phyloP scores from a whole-genome alignment of 192 early-diverging fungal genomes.

The Podila horticola region DNA sequence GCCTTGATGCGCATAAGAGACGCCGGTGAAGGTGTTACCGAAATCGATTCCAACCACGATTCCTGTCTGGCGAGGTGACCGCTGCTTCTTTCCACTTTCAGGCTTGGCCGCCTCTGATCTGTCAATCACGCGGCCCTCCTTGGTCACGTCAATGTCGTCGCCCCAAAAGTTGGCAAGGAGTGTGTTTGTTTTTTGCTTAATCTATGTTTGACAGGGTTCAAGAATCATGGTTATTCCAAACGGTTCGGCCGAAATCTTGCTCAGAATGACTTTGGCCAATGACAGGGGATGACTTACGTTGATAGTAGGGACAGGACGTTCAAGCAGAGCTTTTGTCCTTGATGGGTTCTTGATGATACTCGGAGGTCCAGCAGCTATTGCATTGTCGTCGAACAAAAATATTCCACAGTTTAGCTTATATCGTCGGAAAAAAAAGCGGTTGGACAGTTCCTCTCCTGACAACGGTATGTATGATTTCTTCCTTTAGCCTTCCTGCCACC shows the following conservation, averaged over 20 bases:
- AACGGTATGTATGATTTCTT: background rate
- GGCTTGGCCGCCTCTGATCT: constrained; percentile 12
- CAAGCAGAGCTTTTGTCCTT: constrained; percentile 20
- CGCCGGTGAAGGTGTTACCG: constrained; percentile 23
- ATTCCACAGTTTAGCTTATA: background rate
- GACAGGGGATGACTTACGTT: constrained; percentile 3
- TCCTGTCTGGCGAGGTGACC: constrained; percentile 14
- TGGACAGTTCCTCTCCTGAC: background rate
- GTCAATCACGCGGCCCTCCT: constrained; percentile 25
- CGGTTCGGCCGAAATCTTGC: background rate
- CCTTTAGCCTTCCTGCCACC: background rate
- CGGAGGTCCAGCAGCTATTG: constrained; percentile 20
- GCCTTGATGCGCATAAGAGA: constrained; percentile 27
- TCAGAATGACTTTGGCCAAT: background rate
- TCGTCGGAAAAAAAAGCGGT: background rate
- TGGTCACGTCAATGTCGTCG: constrained; percentile 22
- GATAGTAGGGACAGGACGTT: constrained; percentile 19
- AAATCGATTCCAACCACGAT: constrained; percentile 30
- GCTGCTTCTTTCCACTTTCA: constrained; percentile 8
- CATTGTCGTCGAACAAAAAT: background rate
- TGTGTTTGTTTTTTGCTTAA: constrained; percentile 27
- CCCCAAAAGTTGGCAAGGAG: constrained; percentile 24
- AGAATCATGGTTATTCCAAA: background rate
- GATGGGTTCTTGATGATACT: constrained; percentile 22
- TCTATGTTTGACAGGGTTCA: background rate